Conservation (phyloP, 805 yeast species). For the Clavispora carvajalis region DNA sequence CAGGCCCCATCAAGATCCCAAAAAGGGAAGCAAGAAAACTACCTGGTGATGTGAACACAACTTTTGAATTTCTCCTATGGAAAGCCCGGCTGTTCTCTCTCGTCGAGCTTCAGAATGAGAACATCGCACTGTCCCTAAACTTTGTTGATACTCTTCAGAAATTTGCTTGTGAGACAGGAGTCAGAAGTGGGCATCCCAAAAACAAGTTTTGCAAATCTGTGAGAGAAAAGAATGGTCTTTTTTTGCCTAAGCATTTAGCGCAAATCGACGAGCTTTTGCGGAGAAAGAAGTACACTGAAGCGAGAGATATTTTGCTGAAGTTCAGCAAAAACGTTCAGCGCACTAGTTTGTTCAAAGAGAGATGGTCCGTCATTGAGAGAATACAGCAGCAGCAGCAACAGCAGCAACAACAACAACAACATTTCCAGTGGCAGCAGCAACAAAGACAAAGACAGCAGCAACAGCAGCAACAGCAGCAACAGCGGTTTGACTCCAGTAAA, state of each 20-base stretch:
- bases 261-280: conserved; percentile 33
- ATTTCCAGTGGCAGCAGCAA: conserved; percentile 36
- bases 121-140: conserved; percentile 16
- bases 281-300: conserved; percentile 32
- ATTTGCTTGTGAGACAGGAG: conserved; percentile 37
- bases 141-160: conserved; percentile 29
- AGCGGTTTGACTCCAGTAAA: conserved; percentile 38
- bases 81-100: conserved; percentile 27
- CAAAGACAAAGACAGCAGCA: conserved; percentile 43
- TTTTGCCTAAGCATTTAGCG: conserved; percentile 36
- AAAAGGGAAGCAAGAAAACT: conserved; percentile 21
- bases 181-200: conserved; percentile 22
- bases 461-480: conserved; percentile 27
- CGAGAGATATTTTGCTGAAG: conserved; percentile 29
- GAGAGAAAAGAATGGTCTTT: conserved; percentile 16
- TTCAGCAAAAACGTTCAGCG: conserved; percentile 32
- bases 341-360: conserved; percentile 34
- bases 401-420: conserved; percentile 31
- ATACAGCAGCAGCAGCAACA: conserved; percentile 21
- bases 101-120: conserved; percentile 9
- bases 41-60: conserved; percentile 31
- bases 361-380: conserved; percentile 27
- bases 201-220: conserved; percentile 20
- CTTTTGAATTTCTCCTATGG: conserved; percentile 38
- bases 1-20: conserved; percentile 21